Percentiles rank a stretch among this genome's conserved stretches.
Conservation (phyloP, 192 early-diverging fungal genomes). For the Helicostylum pulchrum region DNA sequence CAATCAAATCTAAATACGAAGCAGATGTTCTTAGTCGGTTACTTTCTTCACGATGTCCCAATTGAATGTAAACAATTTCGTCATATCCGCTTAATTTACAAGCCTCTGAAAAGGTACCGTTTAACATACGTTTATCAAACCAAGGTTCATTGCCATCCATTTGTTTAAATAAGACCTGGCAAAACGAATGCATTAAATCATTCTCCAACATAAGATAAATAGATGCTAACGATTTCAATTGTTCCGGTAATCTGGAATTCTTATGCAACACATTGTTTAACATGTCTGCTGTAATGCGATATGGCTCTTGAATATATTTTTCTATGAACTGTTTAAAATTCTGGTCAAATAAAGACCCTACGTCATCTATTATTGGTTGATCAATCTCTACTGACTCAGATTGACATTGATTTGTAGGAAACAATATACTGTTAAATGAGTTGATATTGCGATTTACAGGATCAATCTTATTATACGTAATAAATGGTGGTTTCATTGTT, state of each 20-base stretch:
- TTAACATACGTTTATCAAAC: slow-evolving; percentile 35
- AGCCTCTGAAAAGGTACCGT: slow-evolving; percentile 31
- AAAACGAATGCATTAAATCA: slow-evolving; percentile 39
- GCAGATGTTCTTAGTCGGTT: not conserved
- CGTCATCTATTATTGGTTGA: no score
- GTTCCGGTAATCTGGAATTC: slow-evolving; percentile 21
- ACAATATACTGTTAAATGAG: no score
- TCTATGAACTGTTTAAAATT: slow-evolving; percentile 14
- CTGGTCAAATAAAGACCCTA: not conserved
- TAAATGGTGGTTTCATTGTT: no score
- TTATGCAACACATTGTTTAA: slow-evolving; percentile 26
- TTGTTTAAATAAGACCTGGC: slow-evolving; percentile 32
- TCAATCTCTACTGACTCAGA: no score
- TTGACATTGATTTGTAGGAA: no score
- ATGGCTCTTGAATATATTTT: slow-evolving; percentile 30
- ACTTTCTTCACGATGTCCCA: slow-evolving; percentile 2
- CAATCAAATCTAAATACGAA: slow-evolving; percentile 2
- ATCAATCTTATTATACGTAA: no score
- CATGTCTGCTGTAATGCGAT: slow-evolving; percentile 21
- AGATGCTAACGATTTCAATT: slow-evolving; percentile 30
- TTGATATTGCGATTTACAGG: no score
- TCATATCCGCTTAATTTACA: slow-evolving; percentile 4
- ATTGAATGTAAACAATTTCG: slow-evolving; percentile 26
- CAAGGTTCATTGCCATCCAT: slow-evolving; percentile 39
- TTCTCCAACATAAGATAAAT: slow-evolving; percentile 40